These are phyloP conservation scores for Cladorrhinum sp. DNA, from an alignment of 2,329 filamentous ascomycete species.

Conservation along the genomic window DNA sequence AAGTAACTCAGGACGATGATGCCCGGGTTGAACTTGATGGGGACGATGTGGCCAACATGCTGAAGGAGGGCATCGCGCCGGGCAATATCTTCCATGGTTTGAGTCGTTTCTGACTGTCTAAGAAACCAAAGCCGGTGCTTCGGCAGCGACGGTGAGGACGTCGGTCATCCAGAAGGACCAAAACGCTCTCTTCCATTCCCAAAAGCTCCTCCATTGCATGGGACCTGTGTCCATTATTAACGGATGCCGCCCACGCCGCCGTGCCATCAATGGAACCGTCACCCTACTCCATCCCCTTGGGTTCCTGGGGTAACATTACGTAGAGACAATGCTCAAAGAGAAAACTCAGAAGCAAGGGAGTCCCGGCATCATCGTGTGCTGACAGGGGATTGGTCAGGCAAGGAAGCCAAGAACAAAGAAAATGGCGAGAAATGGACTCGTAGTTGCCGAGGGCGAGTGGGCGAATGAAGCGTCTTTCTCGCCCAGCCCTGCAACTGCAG, in stretches of 20 bases:
- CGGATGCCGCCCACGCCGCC: too few species aligned
- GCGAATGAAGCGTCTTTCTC: too few species aligned
- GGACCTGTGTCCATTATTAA: neutral
- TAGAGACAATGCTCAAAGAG: too few species aligned
- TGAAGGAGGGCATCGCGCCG: slow-evolving; percentile 6
- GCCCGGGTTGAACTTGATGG: slow-evolving; percentile 47
- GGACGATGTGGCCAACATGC: slow-evolving; percentile 20
- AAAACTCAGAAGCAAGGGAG: neutral
- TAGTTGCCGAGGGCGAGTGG: too few species aligned
- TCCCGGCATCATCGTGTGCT: neutral
- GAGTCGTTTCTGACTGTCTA: neutral
- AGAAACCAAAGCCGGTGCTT: neutral
- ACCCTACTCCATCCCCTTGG: too few species aligned
- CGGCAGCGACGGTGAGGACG: neutral
- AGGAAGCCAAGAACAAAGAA: too few species aligned
- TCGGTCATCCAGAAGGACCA: neutral
- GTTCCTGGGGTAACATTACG: too few species aligned
- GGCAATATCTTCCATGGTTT: neutral
- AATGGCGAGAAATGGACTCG: too few species aligned
- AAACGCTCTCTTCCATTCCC: neutral
- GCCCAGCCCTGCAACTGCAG: too few species aligned
- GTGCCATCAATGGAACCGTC: too few species aligned
- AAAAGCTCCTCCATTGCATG: neutral
- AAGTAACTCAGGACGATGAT: slow-evolving; percentile 71
- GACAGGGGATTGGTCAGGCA: too few species aligned